Percentiles rank a stretch among this genome's conserved stretches.
Evolutionary conservation across 2,329 filamentous ascomycete genomes (phyloP).

Genomic region (Aspergillus ustus): DNA sequence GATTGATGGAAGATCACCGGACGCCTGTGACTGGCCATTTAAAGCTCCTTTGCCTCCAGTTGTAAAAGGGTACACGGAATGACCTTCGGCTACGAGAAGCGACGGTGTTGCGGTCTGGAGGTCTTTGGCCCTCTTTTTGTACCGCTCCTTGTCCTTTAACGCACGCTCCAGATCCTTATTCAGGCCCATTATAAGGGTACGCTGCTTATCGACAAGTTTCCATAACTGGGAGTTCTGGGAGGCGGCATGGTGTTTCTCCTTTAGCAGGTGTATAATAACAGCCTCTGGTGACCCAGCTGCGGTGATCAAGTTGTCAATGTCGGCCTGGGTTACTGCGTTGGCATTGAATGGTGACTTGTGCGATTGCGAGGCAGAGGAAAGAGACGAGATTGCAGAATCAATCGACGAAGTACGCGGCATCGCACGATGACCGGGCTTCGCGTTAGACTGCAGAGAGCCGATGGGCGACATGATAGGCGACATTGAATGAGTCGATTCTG

Average conservation of each 20-base stretch:
- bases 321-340: conserved; percentile 64
- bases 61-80: conserved; percentile 18
- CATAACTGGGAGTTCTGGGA: conserved; percentile 92
- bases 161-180: conserved; percentile 93
- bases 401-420: conserved; percentile 81
- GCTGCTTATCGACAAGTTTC: conserved; percentile 94
- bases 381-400: conserved; percentile 85
- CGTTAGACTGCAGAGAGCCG: conserved; percentile 36
- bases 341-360: conserved; percentile 64
- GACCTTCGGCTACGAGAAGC: conserved; percentile 30
- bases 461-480: conserved; percentile 35
- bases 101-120: conserved; percentile 55
- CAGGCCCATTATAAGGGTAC: conserved; percentile 87
- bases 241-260: conserved; percentile 86
- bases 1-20: neutral
- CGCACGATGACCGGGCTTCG: conserved; percentile 36
- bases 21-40: neutral
- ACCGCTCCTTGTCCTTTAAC: conserved; percentile 92
- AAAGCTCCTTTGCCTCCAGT: conserved; percentile 7
- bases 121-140: conserved; percentile 88
- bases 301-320: conserved; percentile 78
- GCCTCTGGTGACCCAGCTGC: conserved; percentile 88
- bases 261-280: conserved; percentile 83
- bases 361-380: conserved; percentile 65
- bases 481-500: conserved; percentile 33